Conservation (phyloP, 768 basidiomycete species). For the Amanita inopinata region DNA sequence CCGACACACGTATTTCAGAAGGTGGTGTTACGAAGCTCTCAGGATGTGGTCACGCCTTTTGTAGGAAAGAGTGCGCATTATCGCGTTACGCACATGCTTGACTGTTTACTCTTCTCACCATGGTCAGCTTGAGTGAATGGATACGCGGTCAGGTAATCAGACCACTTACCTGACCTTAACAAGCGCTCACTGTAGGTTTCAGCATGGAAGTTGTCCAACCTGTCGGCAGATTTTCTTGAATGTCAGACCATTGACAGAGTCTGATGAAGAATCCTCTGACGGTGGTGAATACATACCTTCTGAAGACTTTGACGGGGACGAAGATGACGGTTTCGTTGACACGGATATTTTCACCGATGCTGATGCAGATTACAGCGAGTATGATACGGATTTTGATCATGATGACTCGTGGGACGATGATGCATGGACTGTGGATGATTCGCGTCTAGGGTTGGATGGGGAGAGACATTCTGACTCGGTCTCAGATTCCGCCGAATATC, state of each 20-base stretch:
- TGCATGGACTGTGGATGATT: background rate
- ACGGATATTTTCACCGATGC: constrained; percentile 31
- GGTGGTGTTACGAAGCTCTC: constrained; percentile 46
- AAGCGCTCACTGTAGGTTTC: constrained; percentile 6
- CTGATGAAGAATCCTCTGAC: constrained; percentile 58
- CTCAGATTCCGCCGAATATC: no score
- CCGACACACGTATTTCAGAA: constrained; percentile 19
- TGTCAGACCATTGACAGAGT: constrained; percentile 37
- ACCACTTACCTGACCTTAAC: background rate
- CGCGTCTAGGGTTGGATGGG: background rate
- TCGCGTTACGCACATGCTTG: background rate
- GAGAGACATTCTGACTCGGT: no score
- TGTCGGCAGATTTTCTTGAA: constrained; percentile 54
- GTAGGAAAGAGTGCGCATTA: constrained; percentile 44
- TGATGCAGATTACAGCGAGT: constrained; percentile 29
- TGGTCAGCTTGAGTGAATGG: constrained; percentile 53
- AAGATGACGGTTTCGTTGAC: constrained; percentile 37
- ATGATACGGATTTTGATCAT: constrained; percentile 3
- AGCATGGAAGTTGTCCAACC: constrained; percentile 68
- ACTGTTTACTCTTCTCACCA: constrained; percentile 1
- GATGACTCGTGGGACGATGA: background rate
- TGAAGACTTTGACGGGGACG: constrained; percentile 41
- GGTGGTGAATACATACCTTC: constrained; percentile 58
- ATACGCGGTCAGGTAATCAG: constrained; percentile 45
- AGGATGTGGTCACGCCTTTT: constrained; percentile 61